These are phyloP conservation scores for Blastocystis sp. DNA, from an alignment of 352 stramenopile genomes.

Conservation along the genomic window DNA sequence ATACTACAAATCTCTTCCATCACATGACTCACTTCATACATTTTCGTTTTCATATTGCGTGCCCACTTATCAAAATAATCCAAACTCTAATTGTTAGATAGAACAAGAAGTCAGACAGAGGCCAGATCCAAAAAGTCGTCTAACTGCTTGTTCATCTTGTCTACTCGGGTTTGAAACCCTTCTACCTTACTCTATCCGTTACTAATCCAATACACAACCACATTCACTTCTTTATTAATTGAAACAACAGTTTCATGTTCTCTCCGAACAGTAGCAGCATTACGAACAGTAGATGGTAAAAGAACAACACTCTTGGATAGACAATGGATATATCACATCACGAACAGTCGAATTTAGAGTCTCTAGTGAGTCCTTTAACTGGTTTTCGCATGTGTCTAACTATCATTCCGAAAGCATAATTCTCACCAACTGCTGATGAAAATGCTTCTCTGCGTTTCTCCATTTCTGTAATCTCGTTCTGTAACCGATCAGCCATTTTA, in stretches of 20 bases:
- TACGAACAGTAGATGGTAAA: not conserved
- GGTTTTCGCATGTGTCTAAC: not conserved
- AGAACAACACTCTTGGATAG: not conserved
- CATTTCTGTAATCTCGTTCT: not conserved
- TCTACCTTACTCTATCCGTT: slow-evolving; percentile 39
- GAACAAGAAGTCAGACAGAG: not conserved
- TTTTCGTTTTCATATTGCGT: slow-evolving; percentile 48
- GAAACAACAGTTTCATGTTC: not conserved
- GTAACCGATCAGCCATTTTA: slow-evolving; percentile 35
- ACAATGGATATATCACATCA: slow-evolving; percentile 23
- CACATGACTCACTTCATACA: slow-evolving; percentile 56
- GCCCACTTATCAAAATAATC: slow-evolving; percentile 55
- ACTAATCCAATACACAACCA: not conserved
- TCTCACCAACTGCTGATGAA: not conserved
- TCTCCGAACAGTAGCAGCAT: not conserved
- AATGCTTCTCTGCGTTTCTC: slow-evolving; percentile 31
- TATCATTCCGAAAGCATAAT: not conserved
- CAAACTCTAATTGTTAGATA: not conserved
- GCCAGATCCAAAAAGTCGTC: not conserved
- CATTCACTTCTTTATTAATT: slow-evolving; percentile 44
- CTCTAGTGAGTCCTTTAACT: not conserved
- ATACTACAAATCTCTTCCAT: slow-evolving; percentile 48
- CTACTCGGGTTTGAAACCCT: not conserved
- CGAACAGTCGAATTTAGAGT: not conserved
- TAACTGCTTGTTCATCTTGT: not conserved